Evolutionary conservation across 208 protist genomes (phyloP).

Genomic region (Acanthamoeba sp.): DNA sequence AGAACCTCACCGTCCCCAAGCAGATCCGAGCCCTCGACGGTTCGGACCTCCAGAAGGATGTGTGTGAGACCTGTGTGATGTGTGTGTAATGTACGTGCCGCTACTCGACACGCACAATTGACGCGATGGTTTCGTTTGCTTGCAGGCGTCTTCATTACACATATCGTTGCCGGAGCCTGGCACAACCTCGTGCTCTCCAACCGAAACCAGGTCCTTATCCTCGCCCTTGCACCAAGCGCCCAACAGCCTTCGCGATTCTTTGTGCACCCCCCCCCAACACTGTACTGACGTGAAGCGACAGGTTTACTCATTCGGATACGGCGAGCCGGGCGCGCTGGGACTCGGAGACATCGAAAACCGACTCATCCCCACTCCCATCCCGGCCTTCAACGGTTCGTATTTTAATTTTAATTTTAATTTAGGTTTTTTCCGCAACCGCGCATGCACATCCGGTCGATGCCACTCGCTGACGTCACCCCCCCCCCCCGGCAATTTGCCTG

Average conservation of each 20-base stretch:
- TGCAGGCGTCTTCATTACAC: not conserved
- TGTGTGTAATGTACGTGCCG: too few species aligned
- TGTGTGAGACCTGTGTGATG: too few species aligned
- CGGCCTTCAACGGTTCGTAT: not conserved
- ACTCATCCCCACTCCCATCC: not conserved
- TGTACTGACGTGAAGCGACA: too few species aligned
- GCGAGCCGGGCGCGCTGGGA: not conserved
- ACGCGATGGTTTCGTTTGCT: not conserved
- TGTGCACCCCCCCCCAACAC: too few species aligned
- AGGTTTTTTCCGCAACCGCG: too few species aligned
- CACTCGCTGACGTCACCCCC: too few species aligned
- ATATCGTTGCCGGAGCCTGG: not conserved
- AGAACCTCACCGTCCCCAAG: not conserved
- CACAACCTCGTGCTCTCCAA: not conserved
- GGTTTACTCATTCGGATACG: not conserved
- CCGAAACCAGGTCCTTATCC: not conserved
- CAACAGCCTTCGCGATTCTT: too few species aligned
- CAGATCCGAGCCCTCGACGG: not conserved
- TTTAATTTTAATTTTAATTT: too few species aligned
- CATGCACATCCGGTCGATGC: too few species aligned
- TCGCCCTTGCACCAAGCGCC: too few species aligned
- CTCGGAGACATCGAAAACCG: not conserved
- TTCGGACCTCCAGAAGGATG: not conserved
- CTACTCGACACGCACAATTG: too few species aligned
- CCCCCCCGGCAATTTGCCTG: too few species aligned